Base-by-base conservation (phyloP, 768 basidiomycete genomes). In the Collybia sordida region DNA sequence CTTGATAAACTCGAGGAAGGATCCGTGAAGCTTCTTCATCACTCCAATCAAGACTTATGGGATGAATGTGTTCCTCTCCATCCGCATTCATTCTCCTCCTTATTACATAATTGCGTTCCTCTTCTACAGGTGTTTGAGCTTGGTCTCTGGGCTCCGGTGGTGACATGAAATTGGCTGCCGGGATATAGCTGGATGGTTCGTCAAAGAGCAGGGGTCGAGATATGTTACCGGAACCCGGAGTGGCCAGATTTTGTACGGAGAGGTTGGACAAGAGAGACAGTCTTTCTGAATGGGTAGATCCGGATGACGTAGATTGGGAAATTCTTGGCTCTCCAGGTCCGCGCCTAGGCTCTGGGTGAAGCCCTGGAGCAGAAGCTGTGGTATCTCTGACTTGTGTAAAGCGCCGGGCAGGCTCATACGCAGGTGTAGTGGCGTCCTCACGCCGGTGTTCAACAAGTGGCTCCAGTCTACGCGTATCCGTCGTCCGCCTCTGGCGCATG, bases 201-300 rank as follows among this genome's bases (percentile, higher is more conserved):
- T 73, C 71, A 45, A 75, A 75, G 11, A 75, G 58, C 8, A 75
- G 62, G 31, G 70, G 66, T 6, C 67, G 64, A n/a, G 60, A 55
- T 34, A 62, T 49, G 18, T 58, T 47, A 21, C 64, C 61, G 5
- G 71, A 69, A 11, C 60, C 53, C 11, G 73, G 72, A 9, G 68
- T 72, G 12, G 70, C 46, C 18, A 74, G 50, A 49, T 73, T 74
- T 39, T 71, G 68, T 4, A 74, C 64, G 8, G 71, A 70, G 37
- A 75, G 62, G 56, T 70, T 73, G 15, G 75, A 75, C 27, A 77
- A 59, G 40, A 72, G 52, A 15, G 74, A 75, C 4, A 75, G 59
- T 44, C 72, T 59, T 55, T 66, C 63, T 14, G 68, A 61, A 45
- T 57, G 59, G 14, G 61, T 55, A 14, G 31, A 31, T 6, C 31